A percentile compares a stretch with the other conserved stretches of the same genome.
Evolutionary conservation across 1,284 basidiomycete species (phyloP).

Genomic region (Moesziomyces parantarcticus): DNA sequence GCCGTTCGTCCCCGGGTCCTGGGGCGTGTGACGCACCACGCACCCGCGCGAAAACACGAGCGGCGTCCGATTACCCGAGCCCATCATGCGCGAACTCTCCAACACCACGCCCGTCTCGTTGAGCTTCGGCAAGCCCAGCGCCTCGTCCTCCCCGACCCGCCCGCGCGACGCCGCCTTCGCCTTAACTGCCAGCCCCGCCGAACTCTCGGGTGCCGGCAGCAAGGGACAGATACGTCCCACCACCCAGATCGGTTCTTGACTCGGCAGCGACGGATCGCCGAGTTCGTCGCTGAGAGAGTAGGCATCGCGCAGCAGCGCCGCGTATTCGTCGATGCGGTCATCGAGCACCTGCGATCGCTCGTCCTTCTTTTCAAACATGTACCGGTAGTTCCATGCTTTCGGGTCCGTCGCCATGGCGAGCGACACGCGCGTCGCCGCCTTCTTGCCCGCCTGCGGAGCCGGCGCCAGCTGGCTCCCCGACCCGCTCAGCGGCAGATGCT

Average conservation of each 20-base stretch:
- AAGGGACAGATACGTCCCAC: conserved; percentile 57
- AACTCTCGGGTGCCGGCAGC: conserved; percentile 21
- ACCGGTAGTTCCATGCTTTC: conserved; percentile 63
- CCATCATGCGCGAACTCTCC: conserved; percentile 58
- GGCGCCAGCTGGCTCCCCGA: conserved; percentile 33
- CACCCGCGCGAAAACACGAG: conserved; percentile 49
- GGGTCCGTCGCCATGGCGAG: conserved; percentile 63
- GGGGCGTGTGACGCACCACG: conserved; percentile 45
- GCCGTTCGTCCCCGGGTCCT: conserved; percentile 29
- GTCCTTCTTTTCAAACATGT: conserved; percentile 66
- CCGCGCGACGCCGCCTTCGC: conserved; percentile 5
- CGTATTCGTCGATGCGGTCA: conserved; percentile 57
- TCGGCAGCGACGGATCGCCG: conserved; percentile 55
- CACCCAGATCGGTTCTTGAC: conserved; percentile 61
- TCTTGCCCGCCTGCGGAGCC: conserved; percentile 13
- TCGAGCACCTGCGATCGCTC: conserved; percentile 59
- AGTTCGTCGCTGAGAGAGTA: conserved; percentile 47
- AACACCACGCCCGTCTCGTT: conserved; percentile 50
- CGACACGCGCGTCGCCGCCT: conserved; percentile 43
- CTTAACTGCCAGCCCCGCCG: conserved; percentile 15
- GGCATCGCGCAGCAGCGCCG: conserved; percentile 46
- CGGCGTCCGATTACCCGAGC: conserved; percentile 55
- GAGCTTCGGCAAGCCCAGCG: conserved; percentile 33
- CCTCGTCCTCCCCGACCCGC: not conserved
- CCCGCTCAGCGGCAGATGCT: conserved; percentile 31